Conservation (phyloP, 2,329 filamentous ascomycete genomes). For the Scedosporium dehoogii region DNA sequence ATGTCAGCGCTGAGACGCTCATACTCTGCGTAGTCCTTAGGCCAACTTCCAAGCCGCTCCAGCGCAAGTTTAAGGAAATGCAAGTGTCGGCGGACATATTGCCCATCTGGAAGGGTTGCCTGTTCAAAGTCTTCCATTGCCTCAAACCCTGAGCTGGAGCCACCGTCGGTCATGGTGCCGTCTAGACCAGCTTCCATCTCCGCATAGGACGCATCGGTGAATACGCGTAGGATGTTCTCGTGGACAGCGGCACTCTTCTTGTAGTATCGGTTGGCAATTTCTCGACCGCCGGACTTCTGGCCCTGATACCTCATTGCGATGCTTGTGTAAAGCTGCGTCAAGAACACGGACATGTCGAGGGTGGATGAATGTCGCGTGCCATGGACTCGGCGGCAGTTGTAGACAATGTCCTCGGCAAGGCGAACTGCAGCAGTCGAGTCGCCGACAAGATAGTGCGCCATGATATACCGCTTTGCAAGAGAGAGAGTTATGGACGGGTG, state of each 20-base stretch:
- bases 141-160: conserved; percentile 13
- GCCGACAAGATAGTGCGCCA: conserved; percentile 13
- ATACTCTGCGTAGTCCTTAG: conserved; percentile 37
- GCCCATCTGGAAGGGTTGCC: conserved; percentile 14
- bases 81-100: conserved; percentile 24
- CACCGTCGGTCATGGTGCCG: conserved; percentile 14
- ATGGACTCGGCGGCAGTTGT: conserved; percentile 16
- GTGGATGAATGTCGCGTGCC: conserved; percentile 13
- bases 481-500: conserved; percentile 9
- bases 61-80: conserved; percentile 26
- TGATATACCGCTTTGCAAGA: conserved; percentile 13
- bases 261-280: conserved; percentile 25
- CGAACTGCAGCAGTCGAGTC: conserved; percentile 12
- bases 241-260: conserved; percentile 25
- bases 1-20: conserved; percentile 33
- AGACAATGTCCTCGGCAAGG: conserved; percentile 16
- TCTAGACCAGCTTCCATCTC: conserved; percentile 18
- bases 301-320: conserved; percentile 23
- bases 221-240: conserved; percentile 24
- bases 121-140: conserved; percentile 7
- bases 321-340: conserved; percentile 16
- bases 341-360: conserved; percentile 14
- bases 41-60: conserved; percentile 27
- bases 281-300: conserved; percentile 18
- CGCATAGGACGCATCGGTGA: conserved; percentile 21